Evolutionary conservation across 2,329 filamentous ascomycete genomes (phyloP).

Genomic region (Beauveria medogensis): DNA sequence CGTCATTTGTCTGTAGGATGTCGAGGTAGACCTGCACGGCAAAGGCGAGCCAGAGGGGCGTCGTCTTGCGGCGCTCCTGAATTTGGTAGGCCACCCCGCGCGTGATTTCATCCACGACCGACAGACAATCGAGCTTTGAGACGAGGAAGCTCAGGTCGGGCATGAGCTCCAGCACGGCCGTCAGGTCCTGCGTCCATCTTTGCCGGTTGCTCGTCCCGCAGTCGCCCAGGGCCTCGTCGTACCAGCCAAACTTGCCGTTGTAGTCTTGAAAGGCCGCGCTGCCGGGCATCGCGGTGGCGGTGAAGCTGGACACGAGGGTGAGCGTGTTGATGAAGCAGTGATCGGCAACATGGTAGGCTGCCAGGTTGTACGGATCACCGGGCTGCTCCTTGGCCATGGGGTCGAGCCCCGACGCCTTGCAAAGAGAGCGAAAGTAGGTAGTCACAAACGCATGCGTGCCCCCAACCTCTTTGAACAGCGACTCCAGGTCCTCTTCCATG

Average conservation of each 20-base stretch:
- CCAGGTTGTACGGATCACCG: constrained; percentile 10
- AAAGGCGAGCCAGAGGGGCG: constrained; percentile 14
- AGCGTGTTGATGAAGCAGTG: constrained; percentile 2
- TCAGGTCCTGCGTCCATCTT: constrained; percentile 14
- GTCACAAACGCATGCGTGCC: background rate
- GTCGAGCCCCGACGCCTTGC: constrained; percentile 5
- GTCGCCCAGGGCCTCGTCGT: constrained; percentile 11
- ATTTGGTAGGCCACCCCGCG: constrained; percentile 7
- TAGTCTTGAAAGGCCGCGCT: constrained; percentile 4
- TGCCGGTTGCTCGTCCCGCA: background rate
- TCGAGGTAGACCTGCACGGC: constrained; percentile 16
- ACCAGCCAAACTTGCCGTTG: constrained; percentile 17
- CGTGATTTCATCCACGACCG: constrained; percentile 17
- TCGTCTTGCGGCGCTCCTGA: background rate
- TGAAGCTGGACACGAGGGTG: constrained; percentile 2
- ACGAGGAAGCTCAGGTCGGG: constrained; percentile 11
- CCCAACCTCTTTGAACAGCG: constrained; percentile 11
- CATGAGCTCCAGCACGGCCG: constrained; percentile 13
- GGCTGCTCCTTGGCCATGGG: background rate
- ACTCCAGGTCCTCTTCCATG: constrained; percentile 38
- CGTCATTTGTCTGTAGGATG: constrained; percentile 11
- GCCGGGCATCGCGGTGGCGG: background rate
- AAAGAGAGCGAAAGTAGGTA: constrained; percentile 1
- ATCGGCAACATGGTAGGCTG: constrained; percentile 13
- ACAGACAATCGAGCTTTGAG: constrained; percentile 1